Base-by-base conservation (phyloP, 345 rosid genomes). In the Citrus mangshanensis region DNA sequence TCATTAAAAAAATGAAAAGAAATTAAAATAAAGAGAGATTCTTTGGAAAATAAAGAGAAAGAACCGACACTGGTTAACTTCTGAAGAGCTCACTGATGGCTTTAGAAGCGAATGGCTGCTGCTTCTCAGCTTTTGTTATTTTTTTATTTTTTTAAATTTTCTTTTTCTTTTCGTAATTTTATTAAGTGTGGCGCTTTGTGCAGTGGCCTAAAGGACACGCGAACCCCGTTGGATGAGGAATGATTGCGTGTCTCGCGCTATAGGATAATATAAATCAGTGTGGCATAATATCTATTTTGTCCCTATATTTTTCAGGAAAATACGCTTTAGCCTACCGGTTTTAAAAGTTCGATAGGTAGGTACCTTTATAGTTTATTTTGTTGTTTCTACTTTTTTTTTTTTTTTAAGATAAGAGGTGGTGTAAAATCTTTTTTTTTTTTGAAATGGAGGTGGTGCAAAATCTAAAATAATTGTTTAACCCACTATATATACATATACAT, bases 151-250 rank as follows among this genome's bases (percentile, higher is more conserved):
- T 70, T 13, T 3, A 10, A 19, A 35, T 30, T 5, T 56, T 19
- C 60, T 21, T 6, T 35, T 37, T 66, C 9, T 27, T 22, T 56
- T 37, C 18, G 35, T 4, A 7, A 3, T 1, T 16, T 55, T 24
- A 8, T 56, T 30, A 46, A 46, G 72, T 38, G 63, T 37, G 73
- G 40, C 75, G 77, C 86, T 82, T 84, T 79, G 80, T 72, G 84
- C 76, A 80, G 83, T 81, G 79, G 86, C 82, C 83, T 82, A 77
- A 83, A 80, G 54, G 40, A 84, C 87, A 85, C 84, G 87, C 90
- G 78, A 81, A 69, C 86, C 78, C 86, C 84, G 83, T 82, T 74
- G 25, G 72, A 75, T 30, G 61, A 69, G 85, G 75, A 73, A 73
- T 68, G 32, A 84, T 89, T 35, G 35, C 49, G 63, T 80, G 80